These are phyloP conservation scores for Nitzschia sp. DNA, from an alignment of 108 stramenopile species.

Conservation along the genomic window DNA sequence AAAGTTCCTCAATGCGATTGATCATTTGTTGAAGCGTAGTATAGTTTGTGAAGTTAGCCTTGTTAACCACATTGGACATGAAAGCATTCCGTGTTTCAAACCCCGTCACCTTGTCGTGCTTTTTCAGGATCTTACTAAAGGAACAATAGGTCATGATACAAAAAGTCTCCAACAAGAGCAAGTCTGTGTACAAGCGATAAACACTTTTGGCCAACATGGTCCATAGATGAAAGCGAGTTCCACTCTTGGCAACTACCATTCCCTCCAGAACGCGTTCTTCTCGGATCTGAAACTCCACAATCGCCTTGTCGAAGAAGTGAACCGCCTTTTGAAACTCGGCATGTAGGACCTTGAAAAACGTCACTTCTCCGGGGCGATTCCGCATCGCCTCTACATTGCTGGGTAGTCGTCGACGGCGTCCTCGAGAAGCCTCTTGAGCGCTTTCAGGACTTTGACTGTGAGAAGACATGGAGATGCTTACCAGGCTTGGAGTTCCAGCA, in stretches of 20 bases:
- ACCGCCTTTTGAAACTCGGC: conserved; percentile 82
- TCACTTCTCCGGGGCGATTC: conserved; percentile 62
- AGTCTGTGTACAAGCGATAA: conserved; percentile 84
- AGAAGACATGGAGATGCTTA: too few species aligned
- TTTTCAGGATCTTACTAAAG: conserved; percentile 95
- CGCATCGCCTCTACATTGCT: conserved; percentile 4
- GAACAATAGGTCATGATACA: conserved; percentile 97
- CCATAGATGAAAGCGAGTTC: conserved; percentile 42
- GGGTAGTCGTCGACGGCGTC: not conserved
- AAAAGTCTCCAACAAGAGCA: conserved; percentile 92
- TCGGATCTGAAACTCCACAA: conserved; percentile 70
- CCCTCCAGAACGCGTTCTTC: conserved; percentile 75
- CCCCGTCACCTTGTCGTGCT: conserved; percentile 94
- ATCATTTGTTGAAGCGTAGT: conserved; percentile 75
- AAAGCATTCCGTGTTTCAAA: conserved; percentile 75
- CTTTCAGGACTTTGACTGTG: not conserved
- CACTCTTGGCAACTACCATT: conserved; percentile 55
- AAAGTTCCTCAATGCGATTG: conserved; percentile 54
- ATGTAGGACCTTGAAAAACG: conserved; percentile 82
- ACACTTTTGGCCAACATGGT: conserved; percentile 77
- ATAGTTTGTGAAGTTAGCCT: conserved; percentile 73
- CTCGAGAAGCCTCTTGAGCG: not conserved
- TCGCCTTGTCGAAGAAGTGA: conserved; percentile 76
- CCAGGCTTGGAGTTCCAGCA: not conserved
- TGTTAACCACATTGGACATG: conserved; percentile 77